A percentile compares a stretch with the other conserved stretches of the same genome.
These are phyloP conservation scores for Phytophthora pluvialis DNA, from an alignment of 352 stramenopile species.

Conservation along the genomic window DNA sequence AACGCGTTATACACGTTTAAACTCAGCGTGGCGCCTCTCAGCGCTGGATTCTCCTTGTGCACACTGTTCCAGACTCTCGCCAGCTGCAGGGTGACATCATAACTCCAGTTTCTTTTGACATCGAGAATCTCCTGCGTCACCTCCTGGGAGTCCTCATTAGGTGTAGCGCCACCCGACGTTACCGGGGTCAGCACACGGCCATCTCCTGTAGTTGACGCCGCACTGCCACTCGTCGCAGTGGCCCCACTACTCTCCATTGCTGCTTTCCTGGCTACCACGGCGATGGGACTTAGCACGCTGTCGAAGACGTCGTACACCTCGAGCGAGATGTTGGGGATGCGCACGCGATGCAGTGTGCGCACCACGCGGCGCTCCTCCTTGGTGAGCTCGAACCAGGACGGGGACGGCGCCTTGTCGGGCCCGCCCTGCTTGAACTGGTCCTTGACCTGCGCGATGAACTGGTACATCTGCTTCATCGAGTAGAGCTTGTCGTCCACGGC, in stretches of 20 bases:
- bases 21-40: constrained; percentile 52
- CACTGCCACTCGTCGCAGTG: constrained; percentile 1
- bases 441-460: constrained; percentile 71
- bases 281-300: constrained; percentile 51
- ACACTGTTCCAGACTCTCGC: constrained; percentile 57
- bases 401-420: constrained; percentile 25
- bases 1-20: constrained; percentile 65
- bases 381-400: constrained; percentile 65
- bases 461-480: constrained; percentile 76
- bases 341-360: constrained; percentile 58
- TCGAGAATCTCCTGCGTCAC: constrained; percentile 43
- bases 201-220: neutral
- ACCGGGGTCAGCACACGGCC: neutral
- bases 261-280: constrained; percentile 15
- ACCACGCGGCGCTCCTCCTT: constrained; percentile 61
- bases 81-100: constrained; percentile 68
- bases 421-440: constrained; percentile 45
- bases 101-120: constrained; percentile 62
- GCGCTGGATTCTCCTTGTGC: constrained; percentile 32
- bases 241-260: neutral
- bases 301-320: constrained; percentile 63
- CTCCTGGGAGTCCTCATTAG: constrained; percentile 21
- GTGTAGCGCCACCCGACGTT: neutral
- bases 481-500: constrained; percentile 76
- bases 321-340: constrained; percentile 63